Percentiles rank a stretch among this genome's conserved stretches.
Evolutionary conservation across 257 asterid genomes (phyloP).

Genomic region (Ligustrum vulgare): DNA sequence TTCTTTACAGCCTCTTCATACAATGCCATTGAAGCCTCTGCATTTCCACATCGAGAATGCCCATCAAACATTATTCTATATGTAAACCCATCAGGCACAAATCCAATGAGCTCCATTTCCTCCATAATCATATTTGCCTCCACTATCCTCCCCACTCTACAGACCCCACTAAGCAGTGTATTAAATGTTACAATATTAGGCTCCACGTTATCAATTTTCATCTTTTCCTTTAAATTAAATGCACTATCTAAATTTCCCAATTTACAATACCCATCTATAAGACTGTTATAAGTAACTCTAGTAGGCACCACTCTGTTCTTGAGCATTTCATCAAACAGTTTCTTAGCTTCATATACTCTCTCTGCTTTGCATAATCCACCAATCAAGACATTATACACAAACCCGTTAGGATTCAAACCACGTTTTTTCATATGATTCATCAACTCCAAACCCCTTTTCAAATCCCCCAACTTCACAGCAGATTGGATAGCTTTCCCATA

Average conservation of each 20-base stretch:
- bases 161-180: constrained; percentile 66
- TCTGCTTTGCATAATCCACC: constrained; percentile 73
- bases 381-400: constrained; percentile 78
- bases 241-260: constrained; percentile 58
- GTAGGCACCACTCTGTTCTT: constrained; percentile 44
- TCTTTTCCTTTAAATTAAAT: constrained; percentile 49
- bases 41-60: constrained; percentile 47
- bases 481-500: constrained; percentile 76
- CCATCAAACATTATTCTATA: constrained; percentile 72
- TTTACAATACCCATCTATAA: constrained; percentile 79
- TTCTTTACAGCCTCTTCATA: constrained; percentile 47
- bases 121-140: constrained; percentile 51
- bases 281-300: constrained; percentile 63
- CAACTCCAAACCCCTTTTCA: constrained; percentile 49
- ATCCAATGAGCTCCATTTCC: constrained; percentile 62
- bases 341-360: constrained; percentile 59
- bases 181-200: constrained; percentile 65
- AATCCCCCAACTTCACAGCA: constrained; percentile 60
- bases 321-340: constrained; percentile 75
- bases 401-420: constrained; percentile 44
- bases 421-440: constrained; percentile 44
- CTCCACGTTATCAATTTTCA: constrained; percentile 54
- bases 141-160: constrained; percentile 67
- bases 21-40: constrained; percentile 54
- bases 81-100: constrained; percentile 66